A percentile compares a stretch with the other conserved stretches of the same genome.
Conservation (phyloP, 1,284 basidiomycete species). For the Apiotrichum porosum region DNA sequence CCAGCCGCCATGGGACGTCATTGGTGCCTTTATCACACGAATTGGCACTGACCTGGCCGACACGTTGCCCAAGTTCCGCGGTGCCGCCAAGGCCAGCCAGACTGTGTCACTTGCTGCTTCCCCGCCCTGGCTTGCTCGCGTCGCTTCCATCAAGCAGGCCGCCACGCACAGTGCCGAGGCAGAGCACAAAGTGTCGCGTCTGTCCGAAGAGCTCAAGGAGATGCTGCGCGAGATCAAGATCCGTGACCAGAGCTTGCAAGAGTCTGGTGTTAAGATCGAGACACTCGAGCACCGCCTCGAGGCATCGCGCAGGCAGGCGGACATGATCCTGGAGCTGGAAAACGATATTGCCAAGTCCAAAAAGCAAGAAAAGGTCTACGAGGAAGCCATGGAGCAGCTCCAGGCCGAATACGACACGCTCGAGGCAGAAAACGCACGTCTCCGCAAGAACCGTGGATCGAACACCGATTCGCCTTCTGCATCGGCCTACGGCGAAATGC, state of each 20-base stretch:
- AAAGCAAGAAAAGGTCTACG: constrained; percentile 81
- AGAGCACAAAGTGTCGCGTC: constrained; percentile 74
- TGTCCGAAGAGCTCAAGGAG: constrained; percentile 84
- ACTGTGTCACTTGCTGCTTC: constrained; percentile 56
- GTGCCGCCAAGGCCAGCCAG: constrained; percentile 58
- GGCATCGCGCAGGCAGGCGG: constrained; percentile 73
- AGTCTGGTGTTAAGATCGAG: constrained; percentile 85
- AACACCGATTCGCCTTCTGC: neutral
- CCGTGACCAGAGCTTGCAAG: constrained; percentile 85
- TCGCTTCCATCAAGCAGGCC: constrained; percentile 77
- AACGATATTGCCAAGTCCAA: constrained; percentile 69
- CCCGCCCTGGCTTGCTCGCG: constrained; percentile 82
- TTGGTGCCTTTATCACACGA: constrained; percentile 63
- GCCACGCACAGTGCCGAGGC: constrained; percentile 85
- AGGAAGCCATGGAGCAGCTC: constrained; percentile 87
- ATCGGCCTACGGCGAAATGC: constrained; percentile 9
- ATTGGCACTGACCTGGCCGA: constrained; percentile 66
- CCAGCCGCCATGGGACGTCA: constrained; percentile 68
- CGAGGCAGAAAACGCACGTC: constrained; percentile 78
- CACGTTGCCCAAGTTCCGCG: constrained; percentile 65
- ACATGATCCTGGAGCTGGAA: constrained; percentile 76
- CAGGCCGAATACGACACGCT: constrained; percentile 81
- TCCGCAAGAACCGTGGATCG: constrained; percentile 61
- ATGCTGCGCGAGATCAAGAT: constrained; percentile 74
- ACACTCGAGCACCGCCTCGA: constrained; percentile 90